Evolutionary conservation across 1,284 basidiomycete species (phyloP), one percentile per base, ranked within the genome.

Genomic region (Malassezia globosa): DNA sequence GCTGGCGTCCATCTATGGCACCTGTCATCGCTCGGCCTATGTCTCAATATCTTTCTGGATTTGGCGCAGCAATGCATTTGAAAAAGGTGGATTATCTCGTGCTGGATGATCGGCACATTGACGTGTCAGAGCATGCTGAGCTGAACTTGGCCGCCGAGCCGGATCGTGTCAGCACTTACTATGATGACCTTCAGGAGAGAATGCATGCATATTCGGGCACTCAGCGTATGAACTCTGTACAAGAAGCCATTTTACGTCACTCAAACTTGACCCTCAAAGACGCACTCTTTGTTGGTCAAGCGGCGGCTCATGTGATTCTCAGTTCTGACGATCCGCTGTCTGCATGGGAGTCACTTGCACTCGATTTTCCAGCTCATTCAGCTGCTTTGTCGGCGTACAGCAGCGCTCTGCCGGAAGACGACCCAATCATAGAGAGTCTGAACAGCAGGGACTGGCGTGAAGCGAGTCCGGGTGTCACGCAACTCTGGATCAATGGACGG

Each of bases 41-140:
- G 23, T n/a, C 29, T 18, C 24, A 70, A 10, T 78, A 79, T 54
- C 74, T 96, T 4, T 81, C 84, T 6, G 90, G 92, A 5, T 97
- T 87, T 62, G 90, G 90, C 3, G 88, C 90, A 6, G 78, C 84
- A 23, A 77, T 97, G 47, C 87, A 94, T 61, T 74, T 97, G 60
- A 97, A 97, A 76, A 95, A 92, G 74, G 95, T 82, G 75, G 92
- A 97, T 69, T 97, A 97, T 67, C 79, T 96, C 13, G 88, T 85
- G 2, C 76, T 96, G 22, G 68, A 71, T 43, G 68, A 71, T 42
- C 59, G 68, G 6, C 59, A 61, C 46, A 51, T 66, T 27, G 50
- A 56, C 19, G 55, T 46, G 34, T 18, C 27, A 10, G 13, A 44
- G 6, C 10, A 39, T 19, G 21, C 37, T 14, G 18, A 37, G 16